Conservation (phyloP, 2,329 filamentous ascomycete genomes). For the Phaeophleospora eucalypticola region DNA sequence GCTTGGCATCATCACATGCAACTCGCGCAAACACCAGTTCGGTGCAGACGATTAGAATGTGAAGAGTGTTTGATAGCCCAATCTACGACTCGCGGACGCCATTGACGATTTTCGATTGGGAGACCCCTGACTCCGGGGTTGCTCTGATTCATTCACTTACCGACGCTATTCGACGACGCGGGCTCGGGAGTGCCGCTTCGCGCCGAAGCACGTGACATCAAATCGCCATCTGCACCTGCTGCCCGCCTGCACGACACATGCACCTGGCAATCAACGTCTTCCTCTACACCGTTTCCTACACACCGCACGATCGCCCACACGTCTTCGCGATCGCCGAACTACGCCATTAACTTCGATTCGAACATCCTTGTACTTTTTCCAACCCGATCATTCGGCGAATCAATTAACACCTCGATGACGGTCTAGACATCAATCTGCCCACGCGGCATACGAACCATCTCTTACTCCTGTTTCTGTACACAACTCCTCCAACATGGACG, state of each 20-base stretch:
- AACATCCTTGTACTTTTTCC: too few species aligned
- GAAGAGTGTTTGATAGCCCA: too few species aligned
- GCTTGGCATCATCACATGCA: too few species aligned
- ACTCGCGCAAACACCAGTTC: too few species aligned
- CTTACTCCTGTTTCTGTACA: neutral
- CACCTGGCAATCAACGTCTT: too few species aligned
- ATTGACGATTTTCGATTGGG: neutral
- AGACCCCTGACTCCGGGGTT: neutral
- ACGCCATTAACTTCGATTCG: too few species aligned
- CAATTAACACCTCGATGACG: constrained; percentile 5
- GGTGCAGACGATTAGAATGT: too few species aligned
- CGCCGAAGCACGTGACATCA: neutral
- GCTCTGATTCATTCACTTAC: neutral
- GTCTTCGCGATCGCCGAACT: too few species aligned
- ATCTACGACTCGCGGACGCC: neutral
- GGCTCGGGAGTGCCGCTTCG: neutral
- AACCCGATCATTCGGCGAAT: too few species aligned
- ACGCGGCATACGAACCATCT: constrained; percentile 7
- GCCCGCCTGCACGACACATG: neutral
- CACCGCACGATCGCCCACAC: neutral
- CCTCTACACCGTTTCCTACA: neutral
- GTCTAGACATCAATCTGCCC: constrained; percentile 9
- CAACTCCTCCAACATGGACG: constrained; percentile 12
- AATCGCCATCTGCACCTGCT: neutral
- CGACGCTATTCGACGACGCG: neutral